A percentile compares a stretch with the other conserved stretches of the same genome.
Evolutionary conservation across 225 moss, liverwort and hornwort genomes (phyloP).

Genomic region (Pseudoscleropodium purum): DNA sequence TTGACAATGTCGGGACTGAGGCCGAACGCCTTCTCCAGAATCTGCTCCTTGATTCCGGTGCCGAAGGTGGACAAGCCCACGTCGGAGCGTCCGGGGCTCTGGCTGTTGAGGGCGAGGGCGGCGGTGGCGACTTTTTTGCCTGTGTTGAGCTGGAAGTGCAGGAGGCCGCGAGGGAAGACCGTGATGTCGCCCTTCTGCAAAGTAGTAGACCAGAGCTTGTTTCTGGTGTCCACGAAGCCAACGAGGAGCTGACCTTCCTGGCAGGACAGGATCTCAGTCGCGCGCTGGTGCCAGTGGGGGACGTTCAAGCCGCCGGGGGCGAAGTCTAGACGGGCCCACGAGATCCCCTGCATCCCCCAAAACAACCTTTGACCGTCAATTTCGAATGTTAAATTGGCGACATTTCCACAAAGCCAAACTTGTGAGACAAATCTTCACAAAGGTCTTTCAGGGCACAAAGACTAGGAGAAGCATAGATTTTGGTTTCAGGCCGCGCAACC

Average conservation of each 20-base stretch:
- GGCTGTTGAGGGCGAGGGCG: slow-evolving; percentile 5
- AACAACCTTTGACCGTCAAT: too few relatives aligned
- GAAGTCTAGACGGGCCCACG: slow-evolving; percentile 36
- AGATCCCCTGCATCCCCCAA: neutral
- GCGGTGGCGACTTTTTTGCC: neutral
- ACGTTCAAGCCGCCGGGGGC: slow-evolving; percentile 24
- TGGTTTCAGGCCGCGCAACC: neutral
- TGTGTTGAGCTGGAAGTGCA: slow-evolving; percentile 37
- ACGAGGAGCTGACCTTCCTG: slow-evolving; percentile 13
- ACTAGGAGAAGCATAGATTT: neutral
- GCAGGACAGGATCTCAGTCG: slow-evolving; percentile 14
- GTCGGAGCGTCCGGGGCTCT: slow-evolving; percentile 19
- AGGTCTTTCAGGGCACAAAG: neutral
- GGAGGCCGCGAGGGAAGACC: slow-evolving; percentile 26
- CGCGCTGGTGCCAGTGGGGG: slow-evolving; percentile 40
- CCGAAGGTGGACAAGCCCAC: neutral
- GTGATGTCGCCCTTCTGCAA: slow-evolving; percentile 25
- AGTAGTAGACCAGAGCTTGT: slow-evolving; percentile 21
- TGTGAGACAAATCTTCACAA: neutral
- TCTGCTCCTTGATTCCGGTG: neutral
- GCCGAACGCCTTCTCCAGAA: slow-evolving; percentile 24
- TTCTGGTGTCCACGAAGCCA: slow-evolving; percentile 30
- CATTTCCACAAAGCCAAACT: neutral
- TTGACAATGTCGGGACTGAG: neutral
- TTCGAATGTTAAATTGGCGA: too few relatives aligned